Evolutionary conservation across 495 filamentous ascomycete species (phyloP), one percentile per base, ranked within the genome.

Genomic region (Aspergillus carlsbadensis): DNA sequence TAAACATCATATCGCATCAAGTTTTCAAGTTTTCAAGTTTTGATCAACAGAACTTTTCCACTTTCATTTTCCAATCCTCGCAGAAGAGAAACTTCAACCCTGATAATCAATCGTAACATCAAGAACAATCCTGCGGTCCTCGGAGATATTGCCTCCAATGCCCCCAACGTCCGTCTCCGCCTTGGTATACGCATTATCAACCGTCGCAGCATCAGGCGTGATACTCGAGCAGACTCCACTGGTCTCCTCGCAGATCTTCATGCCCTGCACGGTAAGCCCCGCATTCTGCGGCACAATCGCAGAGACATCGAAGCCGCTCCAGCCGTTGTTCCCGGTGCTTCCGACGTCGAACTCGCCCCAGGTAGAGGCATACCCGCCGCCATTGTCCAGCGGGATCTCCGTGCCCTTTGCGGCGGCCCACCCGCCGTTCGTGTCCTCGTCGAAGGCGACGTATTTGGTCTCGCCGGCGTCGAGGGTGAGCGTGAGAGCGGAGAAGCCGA

Each of bases 301-400:
- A 13, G 70, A 73, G 43, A 76, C 73, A 54, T 76, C 73, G 37
- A 73, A 76, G 18, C 73, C 73, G 49, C 70, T 73, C 71, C 72
- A 73, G 59, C 60, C 68, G 26, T 21, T 52, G 66, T 77, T 76
- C 50, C 33, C 56, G 34, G 65, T 48, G 18, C 65, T 69, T 37
- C 64, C 68, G 31, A 75, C 71, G 56, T 74, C 72, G 47, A 77
- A 77, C 49, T 77, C 74, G 51, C 72, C 72, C 74, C 74, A 77
- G 66, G 73, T 76, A 51, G 63, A 62, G 50, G 71, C 64, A 57
- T 74, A 76, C 41, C 65, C 67, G 57, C 73, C 73, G 18, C 43
- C 46, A 34, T 34, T 33, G 52, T 68, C 65, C 10, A 63, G 71
- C 45, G 73, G 73, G 43, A 74, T 61, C 15, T 45, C 54, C 15